phyloP scores from a whole-genome alignment of 2,329 filamentous ascomycete species.

The Trichoderma polysporum region DNA sequence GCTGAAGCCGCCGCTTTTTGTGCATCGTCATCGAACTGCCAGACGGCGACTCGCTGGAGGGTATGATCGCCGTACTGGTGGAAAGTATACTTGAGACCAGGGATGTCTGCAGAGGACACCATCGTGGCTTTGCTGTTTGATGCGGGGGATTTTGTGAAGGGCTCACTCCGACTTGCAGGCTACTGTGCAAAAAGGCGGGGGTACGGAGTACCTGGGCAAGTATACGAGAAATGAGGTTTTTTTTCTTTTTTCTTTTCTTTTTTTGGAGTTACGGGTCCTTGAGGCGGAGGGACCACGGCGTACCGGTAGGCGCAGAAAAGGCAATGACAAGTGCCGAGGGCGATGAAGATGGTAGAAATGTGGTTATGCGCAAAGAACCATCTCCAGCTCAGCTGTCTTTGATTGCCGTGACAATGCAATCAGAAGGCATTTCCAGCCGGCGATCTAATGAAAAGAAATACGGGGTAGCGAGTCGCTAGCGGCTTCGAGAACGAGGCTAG shows the following conservation, averaged over 20 bases:
- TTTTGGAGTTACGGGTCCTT: neutral
- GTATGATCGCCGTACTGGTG: constrained; percentile 41
- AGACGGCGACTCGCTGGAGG: constrained; percentile 49
- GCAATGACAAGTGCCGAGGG: neutral
- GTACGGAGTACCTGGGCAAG: neutral
- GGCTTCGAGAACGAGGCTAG: constrained; percentile 12
- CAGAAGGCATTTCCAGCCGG: neutral
- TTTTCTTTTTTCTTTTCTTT: neutral
- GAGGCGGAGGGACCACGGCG: neutral
- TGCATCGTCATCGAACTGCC: constrained; percentile 33
- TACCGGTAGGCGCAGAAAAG: neutral
- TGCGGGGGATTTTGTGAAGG: neutral
- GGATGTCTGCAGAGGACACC: constrained; percentile 15
- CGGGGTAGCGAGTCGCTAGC: constrained; percentile 11
- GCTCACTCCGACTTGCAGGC: neutral
- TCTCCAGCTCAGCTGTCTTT: neutral
- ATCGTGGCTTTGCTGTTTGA: neutral
- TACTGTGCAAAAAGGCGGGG: neutral
- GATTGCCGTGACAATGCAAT: neutral
- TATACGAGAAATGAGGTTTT: neutral
- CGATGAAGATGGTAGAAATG: neutral
- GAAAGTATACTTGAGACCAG: constrained; percentile 34
- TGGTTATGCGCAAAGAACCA: neutral
- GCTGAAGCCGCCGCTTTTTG: constrained; percentile 20
- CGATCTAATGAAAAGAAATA: neutral